Base-by-base conservation (phyloP, 768 basidiomycete species). In the Mrakia frigida region DNA sequence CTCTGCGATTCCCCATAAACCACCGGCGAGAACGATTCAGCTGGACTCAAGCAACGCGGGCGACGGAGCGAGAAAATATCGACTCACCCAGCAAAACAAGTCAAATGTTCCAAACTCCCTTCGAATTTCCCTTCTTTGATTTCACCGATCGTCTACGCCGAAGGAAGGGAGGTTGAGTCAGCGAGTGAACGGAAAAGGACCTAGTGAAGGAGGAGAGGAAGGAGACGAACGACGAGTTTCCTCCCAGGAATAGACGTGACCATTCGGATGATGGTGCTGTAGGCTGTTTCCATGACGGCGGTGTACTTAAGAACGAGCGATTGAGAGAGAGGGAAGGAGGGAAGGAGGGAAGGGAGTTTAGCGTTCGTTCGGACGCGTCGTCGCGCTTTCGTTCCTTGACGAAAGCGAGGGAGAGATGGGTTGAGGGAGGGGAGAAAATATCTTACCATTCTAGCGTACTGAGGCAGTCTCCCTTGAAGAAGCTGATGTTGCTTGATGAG, bases 401-500 rank as follows among this genome's bases (percentile, higher is more conserved):
- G n/a, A n/a, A n/a, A n/a, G n/a, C 39, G 31, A 9, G 52, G 50
- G 14, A n/a, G 35, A 39, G 50, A n/a, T n/a, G n/a, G n/a, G n/a
- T n/a, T n/a, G n/a, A n/a, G n/a, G n/a, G n/a, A n/a, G n/a, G n/a
- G n/a, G n/a, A n/a, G n/a, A n/a, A n/a, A n/a, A n/a, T n/a, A n/a
- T n/a, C 63, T 46, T 23, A 75, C 74, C 77, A 86, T 80, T 13
- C 80, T 71, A 18, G 74, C 74, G 78, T 83, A 85, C 52, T 83
- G 82, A n/a, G 82, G 76, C 9, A 80, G 78, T 6, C 77, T 75
- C 11, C 80, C 79, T 3, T 65, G 18, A 0, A 85, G 80, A 6
- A 86, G 81, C 68, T 84, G 84, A 65, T 82, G 82, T 63, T 83
- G 81, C 78, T 86, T 86, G 82, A 86, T 84, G n/a, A 84, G 79